Conservation (phyloP, 345 rosid genomes). For the Garcia nutans region DNA sequence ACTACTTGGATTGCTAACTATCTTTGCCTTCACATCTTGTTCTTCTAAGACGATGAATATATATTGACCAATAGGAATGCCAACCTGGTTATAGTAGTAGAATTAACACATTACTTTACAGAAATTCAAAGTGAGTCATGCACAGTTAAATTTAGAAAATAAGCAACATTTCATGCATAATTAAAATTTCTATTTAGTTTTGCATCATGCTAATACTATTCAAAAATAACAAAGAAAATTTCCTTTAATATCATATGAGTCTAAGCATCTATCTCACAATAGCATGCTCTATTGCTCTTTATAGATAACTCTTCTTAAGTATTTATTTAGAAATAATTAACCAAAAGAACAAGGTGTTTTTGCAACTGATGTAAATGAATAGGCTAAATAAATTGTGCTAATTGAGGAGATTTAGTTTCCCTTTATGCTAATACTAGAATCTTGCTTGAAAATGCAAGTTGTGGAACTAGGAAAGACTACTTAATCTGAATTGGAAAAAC, state of each 20-base stretch:
- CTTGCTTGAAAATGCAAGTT: constrained; percentile 63
- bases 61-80: constrained; percentile 71
- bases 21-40: constrained; percentile 86
- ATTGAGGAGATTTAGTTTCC: not conserved
- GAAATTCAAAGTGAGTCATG: not conserved
- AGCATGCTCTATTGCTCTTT: not conserved
- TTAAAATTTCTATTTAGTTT: not conserved
- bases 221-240: constrained; percentile 2
- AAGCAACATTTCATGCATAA: not conserved
- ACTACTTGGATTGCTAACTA: constrained; percentile 11
- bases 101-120: constrained; percentile 3
- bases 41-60: constrained; percentile 90
- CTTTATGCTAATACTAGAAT: too few relatives aligned
- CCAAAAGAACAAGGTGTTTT: not conserved
- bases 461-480: constrained; percentile 69
- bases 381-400: not conserved
- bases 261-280: not conserved
- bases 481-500: constrained; percentile 50
- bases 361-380: not conserved
- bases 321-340: not conserved
- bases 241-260: not conserved
- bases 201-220: not conserved
- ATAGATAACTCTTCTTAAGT: not conserved
- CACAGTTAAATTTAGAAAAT: not conserved
- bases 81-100: constrained; percentile 51